Percentiles rank a stretch among this genome's conserved stretches.
Evolutionary conservation across 495 filamentous ascomycete species (phyloP).

Genomic region (Neurospora sp.): DNA sequence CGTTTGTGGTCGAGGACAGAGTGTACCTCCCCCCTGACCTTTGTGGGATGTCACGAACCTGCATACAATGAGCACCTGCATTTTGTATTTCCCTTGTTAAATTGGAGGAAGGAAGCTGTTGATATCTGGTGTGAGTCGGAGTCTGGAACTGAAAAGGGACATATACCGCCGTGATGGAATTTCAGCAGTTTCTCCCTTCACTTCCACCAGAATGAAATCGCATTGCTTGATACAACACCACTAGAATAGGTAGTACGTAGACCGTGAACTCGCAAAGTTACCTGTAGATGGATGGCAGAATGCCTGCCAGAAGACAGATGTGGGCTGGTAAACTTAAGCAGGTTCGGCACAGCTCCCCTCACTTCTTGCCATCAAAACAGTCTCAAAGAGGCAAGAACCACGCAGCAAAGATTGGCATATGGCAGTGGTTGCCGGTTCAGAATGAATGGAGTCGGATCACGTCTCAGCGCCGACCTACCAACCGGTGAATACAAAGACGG

Average conservation of each 20-base stretch:
- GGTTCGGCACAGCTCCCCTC: background rate
- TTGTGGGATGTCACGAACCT: slow-evolving; percentile 7
- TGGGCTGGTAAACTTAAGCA: background rate
- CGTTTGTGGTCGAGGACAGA: background rate
- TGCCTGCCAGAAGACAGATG: background rate
- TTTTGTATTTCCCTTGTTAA: slow-evolving; percentile 6
- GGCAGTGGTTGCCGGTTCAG: background rate
- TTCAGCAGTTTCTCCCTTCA: background rate
- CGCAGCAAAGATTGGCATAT: background rate
- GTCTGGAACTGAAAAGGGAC: background rate
- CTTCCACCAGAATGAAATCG: background rate
- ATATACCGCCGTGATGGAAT: background rate
- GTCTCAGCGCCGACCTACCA: background rate
- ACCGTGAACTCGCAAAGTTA: background rate
- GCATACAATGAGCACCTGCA: slow-evolving; percentile 22
- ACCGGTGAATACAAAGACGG: background rate
- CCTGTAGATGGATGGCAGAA: background rate
- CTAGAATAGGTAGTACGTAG: background rate
- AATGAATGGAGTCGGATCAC: background rate
- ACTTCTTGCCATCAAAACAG: background rate
- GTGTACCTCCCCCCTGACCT: background rate
- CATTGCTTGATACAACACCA: background rate
- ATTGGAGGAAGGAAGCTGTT: background rate
- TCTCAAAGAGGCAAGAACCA: background rate
- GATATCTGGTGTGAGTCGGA: background rate